Evolutionary conservation across 495 filamentous ascomycete genomes (phyloP).

Genomic region (Lepraria neglecta): DNA sequence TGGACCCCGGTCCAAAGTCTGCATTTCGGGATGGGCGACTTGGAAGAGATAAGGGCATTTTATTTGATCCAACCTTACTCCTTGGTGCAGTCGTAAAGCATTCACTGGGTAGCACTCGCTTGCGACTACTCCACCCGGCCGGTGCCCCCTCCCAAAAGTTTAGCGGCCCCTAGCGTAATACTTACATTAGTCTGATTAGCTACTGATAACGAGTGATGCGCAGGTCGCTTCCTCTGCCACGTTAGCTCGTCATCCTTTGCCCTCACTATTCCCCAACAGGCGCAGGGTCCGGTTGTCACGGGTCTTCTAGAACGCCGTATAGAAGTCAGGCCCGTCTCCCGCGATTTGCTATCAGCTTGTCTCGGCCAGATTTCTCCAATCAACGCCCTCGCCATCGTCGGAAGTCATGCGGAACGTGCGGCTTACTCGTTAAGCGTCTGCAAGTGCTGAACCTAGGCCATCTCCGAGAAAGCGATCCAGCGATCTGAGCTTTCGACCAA

Average conservation of each 20-base stretch:
- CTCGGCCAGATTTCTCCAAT: slow-evolving; percentile 11
- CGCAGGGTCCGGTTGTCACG: slow-evolving; percentile 10
- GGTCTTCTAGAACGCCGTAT: slow-evolving; percentile 15
- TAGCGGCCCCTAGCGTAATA: neutral
- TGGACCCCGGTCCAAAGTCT: slow-evolving; percentile 1
- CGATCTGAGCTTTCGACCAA: slow-evolving; percentile 7
- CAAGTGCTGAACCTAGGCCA: neutral
- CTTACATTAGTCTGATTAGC: neutral
- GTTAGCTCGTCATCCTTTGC: neutral
- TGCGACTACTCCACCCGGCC: no score
- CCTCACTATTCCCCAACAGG: neutral
- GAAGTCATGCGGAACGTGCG: neutral
- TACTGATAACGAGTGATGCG: slow-evolving; percentile 13
- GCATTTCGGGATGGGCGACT: neutral
- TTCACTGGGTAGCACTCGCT: no score
- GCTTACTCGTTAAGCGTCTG: neutral
- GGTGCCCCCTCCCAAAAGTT: neutral
- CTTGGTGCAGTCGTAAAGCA: no score
- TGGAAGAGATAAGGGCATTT: slow-evolving; percentile 8
- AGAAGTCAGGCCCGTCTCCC: slow-evolving; percentile 4
- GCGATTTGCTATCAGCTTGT: neutral
- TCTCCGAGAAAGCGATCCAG: slow-evolving; percentile 8
- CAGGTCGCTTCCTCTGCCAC: neutral
- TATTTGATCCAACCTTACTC: neutral
- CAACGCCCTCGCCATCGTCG: neutral